Percentiles rank a stretch among this genome's conserved stretches.
phyloP scores from a whole-genome alignment of 75 land plant species.

The Cupressus sempervirens region DNA sequence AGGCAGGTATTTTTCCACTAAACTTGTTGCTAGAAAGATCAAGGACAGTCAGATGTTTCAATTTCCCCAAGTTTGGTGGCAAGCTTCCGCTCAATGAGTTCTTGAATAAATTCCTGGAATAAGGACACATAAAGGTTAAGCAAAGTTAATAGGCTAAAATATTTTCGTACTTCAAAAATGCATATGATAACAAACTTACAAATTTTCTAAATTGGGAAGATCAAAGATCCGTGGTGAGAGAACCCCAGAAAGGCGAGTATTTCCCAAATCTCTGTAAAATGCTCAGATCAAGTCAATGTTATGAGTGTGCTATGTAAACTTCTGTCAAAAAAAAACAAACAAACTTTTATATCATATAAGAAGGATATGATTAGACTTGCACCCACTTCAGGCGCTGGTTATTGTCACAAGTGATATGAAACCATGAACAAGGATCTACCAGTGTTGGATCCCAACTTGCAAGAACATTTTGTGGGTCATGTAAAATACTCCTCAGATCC shows the following conservation, averaged over 20 bases:
- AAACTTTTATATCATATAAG: too few species aligned
- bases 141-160: too few species aligned
- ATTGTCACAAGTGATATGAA: too few species aligned
- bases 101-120: background rate
- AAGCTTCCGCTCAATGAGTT: slow-evolving; percentile 1
- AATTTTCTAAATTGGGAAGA: background rate
- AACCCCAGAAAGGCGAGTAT: background rate
- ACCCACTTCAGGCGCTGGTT: too few species aligned
- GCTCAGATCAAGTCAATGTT: background rate
- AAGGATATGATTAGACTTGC: too few species aligned
- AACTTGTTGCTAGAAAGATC: background rate
- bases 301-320: too few species aligned
- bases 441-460: too few species aligned
- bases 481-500: too few species aligned
- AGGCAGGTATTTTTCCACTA: background rate
- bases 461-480: too few species aligned
- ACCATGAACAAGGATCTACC: too few species aligned
- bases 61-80: background rate
- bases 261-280: background rate
- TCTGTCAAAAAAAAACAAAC: too few species aligned
- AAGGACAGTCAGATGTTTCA: background rate
- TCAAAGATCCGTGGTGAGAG: background rate
- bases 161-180: background rate
- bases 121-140: too few species aligned
- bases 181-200: background rate